Conservation (phyloP, 495 filamentous ascomycete genomes). For the Lasiosphaeria ovina region DNA sequence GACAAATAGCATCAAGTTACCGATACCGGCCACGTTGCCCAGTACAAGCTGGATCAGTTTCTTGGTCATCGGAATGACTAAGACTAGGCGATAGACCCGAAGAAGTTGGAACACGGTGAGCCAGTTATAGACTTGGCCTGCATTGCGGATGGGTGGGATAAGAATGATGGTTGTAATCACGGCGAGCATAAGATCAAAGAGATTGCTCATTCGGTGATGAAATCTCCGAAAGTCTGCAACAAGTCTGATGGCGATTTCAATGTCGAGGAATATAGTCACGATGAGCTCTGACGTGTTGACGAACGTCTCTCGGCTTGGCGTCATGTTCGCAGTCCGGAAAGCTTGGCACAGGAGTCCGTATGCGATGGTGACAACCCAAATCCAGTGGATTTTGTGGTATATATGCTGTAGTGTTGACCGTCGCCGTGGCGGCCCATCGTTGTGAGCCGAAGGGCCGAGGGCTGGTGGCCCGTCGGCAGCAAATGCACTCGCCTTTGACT, state of each 20-base stretch:
- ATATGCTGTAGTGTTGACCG: conserved; percentile 60
- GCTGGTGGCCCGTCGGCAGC: conserved; percentile 63
- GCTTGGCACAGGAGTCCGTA: conserved; percentile 73
- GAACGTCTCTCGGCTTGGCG: conserved; percentile 44
- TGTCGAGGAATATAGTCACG: conserved; percentile 73
- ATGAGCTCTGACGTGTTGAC: conserved; percentile 66
- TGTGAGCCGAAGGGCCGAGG: conserved; percentile 31
- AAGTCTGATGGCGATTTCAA: conserved; percentile 83
- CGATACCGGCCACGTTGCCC: conserved; percentile 86
- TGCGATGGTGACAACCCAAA: conserved; percentile 81
- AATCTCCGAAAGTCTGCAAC: conserved; percentile 76
- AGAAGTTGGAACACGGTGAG: conserved; percentile 92
- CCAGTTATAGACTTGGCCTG: conserved; percentile 79
- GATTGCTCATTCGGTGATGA: conserved; percentile 65
- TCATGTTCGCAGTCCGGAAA: conserved; percentile 74
- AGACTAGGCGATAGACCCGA: conserved; percentile 85
- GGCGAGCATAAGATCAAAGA: conserved; percentile 76
- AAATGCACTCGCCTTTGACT: conserved; percentile 92
- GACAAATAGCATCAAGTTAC: conserved; percentile 93
- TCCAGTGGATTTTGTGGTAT: conserved; percentile 67
- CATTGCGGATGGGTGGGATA: conserved; percentile 74
- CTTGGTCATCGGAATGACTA: conserved; percentile 81
- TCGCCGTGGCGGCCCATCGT: conserved; percentile 47
- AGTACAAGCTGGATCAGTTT: conserved; percentile 84
- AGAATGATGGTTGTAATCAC: conserved; percentile 82